These are phyloP conservation scores for Hyaloscypha bicolor DNA, from an alignment of 495 filamentous ascomycete genomes.

Conservation along the genomic window DNA sequence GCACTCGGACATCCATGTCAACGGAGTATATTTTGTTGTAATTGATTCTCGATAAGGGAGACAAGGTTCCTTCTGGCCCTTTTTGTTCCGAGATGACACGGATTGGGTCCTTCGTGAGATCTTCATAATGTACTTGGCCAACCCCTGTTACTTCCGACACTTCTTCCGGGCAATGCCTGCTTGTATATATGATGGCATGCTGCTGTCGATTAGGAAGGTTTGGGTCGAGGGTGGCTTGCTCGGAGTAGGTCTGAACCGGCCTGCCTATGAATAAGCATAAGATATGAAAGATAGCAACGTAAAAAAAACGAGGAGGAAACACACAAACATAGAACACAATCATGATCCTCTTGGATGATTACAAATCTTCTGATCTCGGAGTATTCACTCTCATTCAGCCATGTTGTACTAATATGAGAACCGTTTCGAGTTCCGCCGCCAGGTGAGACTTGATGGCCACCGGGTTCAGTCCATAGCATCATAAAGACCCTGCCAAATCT, in stretches of 20 bases:
- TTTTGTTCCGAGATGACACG: slow-evolving; percentile 10
- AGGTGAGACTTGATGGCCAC: not conserved
- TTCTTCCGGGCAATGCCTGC: not conserved
- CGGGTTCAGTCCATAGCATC: slow-evolving; percentile 24
- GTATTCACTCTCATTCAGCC: slow-evolving; percentile 5
- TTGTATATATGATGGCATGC: slow-evolving; percentile 28
- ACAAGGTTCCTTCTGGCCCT: not conserved
- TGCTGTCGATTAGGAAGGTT: slow-evolving; percentile 13
- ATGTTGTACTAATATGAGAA: slow-evolving; percentile 1
- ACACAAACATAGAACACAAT: slow-evolving; percentile 18
- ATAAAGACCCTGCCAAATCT: slow-evolving; percentile 26
- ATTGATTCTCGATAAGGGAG: too few species aligned
- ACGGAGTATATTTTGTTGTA: too few species aligned
- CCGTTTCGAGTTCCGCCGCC: not conserved
- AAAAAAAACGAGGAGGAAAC: not conserved
- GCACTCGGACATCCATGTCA: too few species aligned
- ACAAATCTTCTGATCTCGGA: slow-evolving; percentile 28
- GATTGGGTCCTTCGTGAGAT: slow-evolving; percentile 20
- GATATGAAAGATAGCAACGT: too few species aligned
- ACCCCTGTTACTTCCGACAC: not conserved
- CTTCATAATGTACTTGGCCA: not conserved
- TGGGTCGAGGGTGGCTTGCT: slow-evolving; percentile 19
- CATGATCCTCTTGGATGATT: slow-evolving; percentile 7
- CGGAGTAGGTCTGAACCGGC: slow-evolving; percentile 19
- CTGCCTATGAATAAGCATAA: not conserved